Evolutionary conservation across 768 basidiomycete species (phyloP).

Genomic region (Mycena kentingensis): DNA sequence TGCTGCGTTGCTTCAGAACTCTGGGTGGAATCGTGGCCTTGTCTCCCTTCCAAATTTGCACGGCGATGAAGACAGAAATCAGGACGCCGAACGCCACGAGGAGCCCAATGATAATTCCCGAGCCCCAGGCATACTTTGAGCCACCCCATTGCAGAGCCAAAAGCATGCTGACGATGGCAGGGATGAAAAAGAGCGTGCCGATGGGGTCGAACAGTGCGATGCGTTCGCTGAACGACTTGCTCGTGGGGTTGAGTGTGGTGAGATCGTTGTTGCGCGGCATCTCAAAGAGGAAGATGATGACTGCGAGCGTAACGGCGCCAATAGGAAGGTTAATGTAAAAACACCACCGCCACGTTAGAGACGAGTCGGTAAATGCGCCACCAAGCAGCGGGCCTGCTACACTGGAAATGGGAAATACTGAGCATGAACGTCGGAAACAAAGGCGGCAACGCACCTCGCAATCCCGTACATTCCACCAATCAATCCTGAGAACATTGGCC

Average conservation of each 20-base stretch:
- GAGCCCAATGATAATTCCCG: constrained; percentile 15
- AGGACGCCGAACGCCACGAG: constrained; percentile 9
- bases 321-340: constrained; percentile 33
- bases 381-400: constrained; percentile 34
- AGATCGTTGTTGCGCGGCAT: constrained; percentile 9
- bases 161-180: constrained; percentile 20
- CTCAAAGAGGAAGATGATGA: constrained; percentile 22
- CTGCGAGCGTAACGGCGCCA: constrained; percentile 15
- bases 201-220: constrained; percentile 19
- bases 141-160: constrained; percentile 50
- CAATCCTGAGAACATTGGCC: constrained; percentile 38
- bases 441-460: constrained; percentile 8
- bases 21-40: constrained; percentile 17
- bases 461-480: constrained; percentile 36
- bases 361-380: constrained; percentile 31
- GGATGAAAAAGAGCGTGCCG: constrained; percentile 20
- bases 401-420: too few relatives aligned
- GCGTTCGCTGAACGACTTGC: constrained; percentile 1
- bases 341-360: constrained; percentile 41
- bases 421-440: too few relatives aligned
- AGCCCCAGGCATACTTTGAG: constrained; percentile 42
- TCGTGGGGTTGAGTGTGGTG: not conserved
- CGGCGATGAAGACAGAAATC: constrained; percentile 9
- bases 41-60: constrained; percentile 11
- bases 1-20: constrained; percentile 14